Conservation (phyloP, 1,139 yeast species). For the Ogataea hybrid region DNA sequence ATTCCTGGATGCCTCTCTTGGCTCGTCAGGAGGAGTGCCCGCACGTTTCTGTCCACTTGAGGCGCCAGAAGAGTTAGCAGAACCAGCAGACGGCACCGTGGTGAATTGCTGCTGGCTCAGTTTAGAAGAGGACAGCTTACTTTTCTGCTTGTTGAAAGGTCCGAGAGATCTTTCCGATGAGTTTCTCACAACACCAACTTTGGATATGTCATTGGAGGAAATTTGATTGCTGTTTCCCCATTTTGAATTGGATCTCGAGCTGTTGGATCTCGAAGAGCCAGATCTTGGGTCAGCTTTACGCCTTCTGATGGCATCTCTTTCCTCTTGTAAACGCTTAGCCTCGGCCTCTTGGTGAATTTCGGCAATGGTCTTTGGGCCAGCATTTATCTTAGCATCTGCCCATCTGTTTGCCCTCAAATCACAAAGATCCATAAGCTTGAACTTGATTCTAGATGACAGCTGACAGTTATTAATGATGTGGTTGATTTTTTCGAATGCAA, state of each 20-base stretch:
- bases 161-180: constrained; percentile 36
- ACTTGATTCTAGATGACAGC: constrained; percentile 78
- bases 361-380: constrained; percentile 91
- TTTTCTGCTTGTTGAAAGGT: constrained; percentile 31
- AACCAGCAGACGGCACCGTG: constrained; percentile 28
- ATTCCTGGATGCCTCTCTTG: constrained; percentile 42
- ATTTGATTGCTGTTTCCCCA: constrained; percentile 38
- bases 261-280: constrained; percentile 51
- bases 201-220: constrained; percentile 38
- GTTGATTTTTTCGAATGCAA: constrained; percentile 62
- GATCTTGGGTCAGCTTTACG: constrained; percentile 22
- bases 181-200: constrained; percentile 39
- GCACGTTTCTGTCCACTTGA: constrained; percentile 14
- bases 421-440: constrained; percentile 84
- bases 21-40: constrained; percentile 21
- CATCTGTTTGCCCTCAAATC: constrained; percentile 71
- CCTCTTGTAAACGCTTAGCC: constrained; percentile 60
- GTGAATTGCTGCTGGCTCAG: constrained; percentile 27
- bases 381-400: constrained; percentile 51
- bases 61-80: constrained; percentile 16
- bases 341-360: constrained; percentile 89
- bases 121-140: constrained; percentile 26
- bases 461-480: constrained; percentile 54
- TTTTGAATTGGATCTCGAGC: constrained; percentile 40
- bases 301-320: constrained; percentile 44